Evolutionary conservation across 176 grass and related monocot genomes (phyloP).

Genomic region (Aegilops speltoides): DNA sequence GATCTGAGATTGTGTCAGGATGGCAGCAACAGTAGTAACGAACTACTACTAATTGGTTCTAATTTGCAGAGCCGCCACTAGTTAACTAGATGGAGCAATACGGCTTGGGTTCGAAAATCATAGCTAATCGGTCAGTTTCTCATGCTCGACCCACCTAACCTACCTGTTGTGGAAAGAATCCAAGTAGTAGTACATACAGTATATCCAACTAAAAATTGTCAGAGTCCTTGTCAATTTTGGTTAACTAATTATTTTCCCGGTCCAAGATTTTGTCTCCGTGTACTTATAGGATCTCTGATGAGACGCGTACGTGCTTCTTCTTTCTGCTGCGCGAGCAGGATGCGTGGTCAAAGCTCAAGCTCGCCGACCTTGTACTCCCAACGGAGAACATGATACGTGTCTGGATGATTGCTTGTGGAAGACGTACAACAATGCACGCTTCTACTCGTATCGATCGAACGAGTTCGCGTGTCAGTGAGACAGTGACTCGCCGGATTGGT

Average conservation of each 20-base stretch:
- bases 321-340: not conserved
- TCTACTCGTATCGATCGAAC: not conserved
- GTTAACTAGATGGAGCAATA: too few relatives aligned
- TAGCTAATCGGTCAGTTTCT: not conserved
- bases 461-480: not conserved
- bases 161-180: not conserved
- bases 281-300: not conserved
- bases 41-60: too few relatives aligned
- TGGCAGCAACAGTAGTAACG: too few relatives aligned
- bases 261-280: conserved; percentile 40
- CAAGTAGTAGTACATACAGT: not conserved
- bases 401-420: not conserved
- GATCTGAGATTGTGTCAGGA: not conserved
- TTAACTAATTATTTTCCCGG: not conserved
- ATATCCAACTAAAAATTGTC: not conserved
- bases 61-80: too few relatives aligned
- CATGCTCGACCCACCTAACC: not conserved
- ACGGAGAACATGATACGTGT: not conserved
- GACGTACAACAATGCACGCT: not conserved
- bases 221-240: not conserved
- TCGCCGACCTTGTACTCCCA: not conserved
- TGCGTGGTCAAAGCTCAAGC: not conserved
- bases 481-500: not conserved
- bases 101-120: not conserved
- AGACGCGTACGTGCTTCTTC: not conserved